These are phyloP conservation scores for Boletellus ananiceps DNA, from an alignment of 768 basidiomycete species.

Conservation along the genomic window DNA sequence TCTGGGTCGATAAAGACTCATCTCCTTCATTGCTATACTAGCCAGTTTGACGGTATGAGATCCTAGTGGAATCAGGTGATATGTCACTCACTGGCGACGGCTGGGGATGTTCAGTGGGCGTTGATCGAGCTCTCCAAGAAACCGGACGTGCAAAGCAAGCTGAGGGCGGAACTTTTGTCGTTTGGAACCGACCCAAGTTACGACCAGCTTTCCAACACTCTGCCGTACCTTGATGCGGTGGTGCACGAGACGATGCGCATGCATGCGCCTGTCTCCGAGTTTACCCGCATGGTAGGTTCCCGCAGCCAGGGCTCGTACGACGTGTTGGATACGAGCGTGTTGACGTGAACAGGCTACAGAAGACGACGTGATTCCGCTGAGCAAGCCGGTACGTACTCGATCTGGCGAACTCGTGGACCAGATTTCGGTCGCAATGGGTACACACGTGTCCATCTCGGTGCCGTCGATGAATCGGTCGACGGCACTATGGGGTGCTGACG, in stretches of 20 bases:
- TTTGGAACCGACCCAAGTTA: slow-evolving; percentile 45
- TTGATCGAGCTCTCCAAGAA: slow-evolving; percentile 50
- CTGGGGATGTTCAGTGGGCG: slow-evolving; percentile 37
- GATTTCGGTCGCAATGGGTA: slow-evolving; percentile 45
- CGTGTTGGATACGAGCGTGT: too few species aligned
- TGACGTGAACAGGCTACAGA: slow-evolving; percentile 35
- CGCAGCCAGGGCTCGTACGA: not conserved
- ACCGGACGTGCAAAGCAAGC: slow-evolving; percentile 41
- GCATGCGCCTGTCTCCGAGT: slow-evolving; percentile 37
- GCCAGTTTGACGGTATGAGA: slow-evolving; percentile 20
- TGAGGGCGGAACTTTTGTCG: slow-evolving; percentile 49
- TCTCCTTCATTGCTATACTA: not conserved
- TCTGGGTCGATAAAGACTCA: not conserved
- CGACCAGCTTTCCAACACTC: slow-evolving; percentile 44
- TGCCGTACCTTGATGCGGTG: slow-evolving; percentile 49
- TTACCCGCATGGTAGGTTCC: slow-evolving; percentile 10
- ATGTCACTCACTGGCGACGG: not conserved
- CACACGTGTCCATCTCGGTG: slow-evolving; percentile 40
- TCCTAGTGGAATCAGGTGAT: not conserved
- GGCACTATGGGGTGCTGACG: slow-evolving; percentile 56
- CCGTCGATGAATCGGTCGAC: slow-evolving; percentile 44
- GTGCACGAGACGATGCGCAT: slow-evolving; percentile 43
- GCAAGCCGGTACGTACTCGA: slow-evolving; percentile 38
- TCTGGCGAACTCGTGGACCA: slow-evolving; percentile 36
- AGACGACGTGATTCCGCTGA: slow-evolving; percentile 57